phyloP scores from a whole-genome alignment of 306 rosid genomes.

The Crataegus laevigata region DNA sequence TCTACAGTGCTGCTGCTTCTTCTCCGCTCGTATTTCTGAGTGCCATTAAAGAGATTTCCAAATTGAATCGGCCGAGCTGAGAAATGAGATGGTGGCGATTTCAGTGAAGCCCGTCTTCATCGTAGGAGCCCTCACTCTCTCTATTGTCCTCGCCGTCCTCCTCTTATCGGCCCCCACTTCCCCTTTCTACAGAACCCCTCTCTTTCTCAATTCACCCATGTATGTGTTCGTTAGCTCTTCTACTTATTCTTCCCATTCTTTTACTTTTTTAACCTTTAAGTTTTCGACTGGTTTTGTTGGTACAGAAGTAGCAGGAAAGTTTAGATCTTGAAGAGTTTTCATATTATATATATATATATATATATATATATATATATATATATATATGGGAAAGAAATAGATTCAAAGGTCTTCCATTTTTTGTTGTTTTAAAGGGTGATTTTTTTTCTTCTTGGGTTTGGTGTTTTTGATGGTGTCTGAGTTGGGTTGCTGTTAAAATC shows the following conservation, averaged over 20 bases:
- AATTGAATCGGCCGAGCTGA: not conserved
- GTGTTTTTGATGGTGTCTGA: not conserved
- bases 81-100: slow-evolving; percentile 46
- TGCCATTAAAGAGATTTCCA: not conserved
- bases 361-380: not conserved
- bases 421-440: too few species aligned
- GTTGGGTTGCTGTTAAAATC: not conserved
- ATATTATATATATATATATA: not conserved
- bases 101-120: slow-evolving; percentile 58
- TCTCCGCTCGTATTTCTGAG: not conserved
- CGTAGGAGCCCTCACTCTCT: slow-evolving; percentile 36
- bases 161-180: slow-evolving; percentile 35
- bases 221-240: slow-evolving; percentile 13
- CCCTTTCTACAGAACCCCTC: slow-evolving; percentile 21
- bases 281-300: not conserved
- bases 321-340: not conserved
- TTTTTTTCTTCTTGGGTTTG: not conserved
- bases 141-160: slow-evolving; percentile 33
- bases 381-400: not conserved
- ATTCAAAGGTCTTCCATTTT: not conserved
- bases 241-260: not conserved
- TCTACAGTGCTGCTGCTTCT: not conserved
- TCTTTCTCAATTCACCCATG: slow-evolving; percentile 31
- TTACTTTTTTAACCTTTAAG: not conserved
- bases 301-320: not conserved